Evolutionary conservation across 805 yeast genomes (phyloP), one percentile per base, ranked within the genome.

Genomic region (Ogataea ramenticola): DNA sequence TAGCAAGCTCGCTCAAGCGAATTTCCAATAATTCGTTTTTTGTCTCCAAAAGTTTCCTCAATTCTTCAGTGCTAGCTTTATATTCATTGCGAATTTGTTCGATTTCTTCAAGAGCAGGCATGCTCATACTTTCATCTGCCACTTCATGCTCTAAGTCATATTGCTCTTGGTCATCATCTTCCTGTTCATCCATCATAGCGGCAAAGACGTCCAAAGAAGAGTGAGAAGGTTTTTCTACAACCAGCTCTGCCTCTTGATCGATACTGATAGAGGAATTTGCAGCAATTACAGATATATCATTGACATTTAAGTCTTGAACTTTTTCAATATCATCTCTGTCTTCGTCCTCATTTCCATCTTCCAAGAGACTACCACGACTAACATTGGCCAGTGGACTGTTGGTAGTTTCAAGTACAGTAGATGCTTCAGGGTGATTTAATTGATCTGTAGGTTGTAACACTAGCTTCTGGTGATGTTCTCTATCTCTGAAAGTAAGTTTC

Each of bases 371-470:
- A 7, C 60, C 57, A 20, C 54, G 57, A 42, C 64, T 59, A 19
- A 60, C 57, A 39, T 59, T 57, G 2, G 64, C 65, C 39, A 61
- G 46, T 2, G 66, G 66, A 38, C 64, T 58, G 29, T 58, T 54
- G 36, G 49, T 42, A 6, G 49, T 49, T 22, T 53, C 55, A 22
- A 53, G 30, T 12, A 46, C 53, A 21, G 21, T 26, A 17, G 44
- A 27, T 10, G 30, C 40, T 26, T 41, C 37, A 5, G 43, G 37
- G 17, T 33, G 38, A n/a, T 46, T 33, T n/a, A 26, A 16, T 16
- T 31, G 36, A n/a, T 22, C 14, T n/a, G 38, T 32, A 4, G 43
- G 26, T 14, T 33, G 30, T 6, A 30, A 16, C 3, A 39, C 22
- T 19, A 32, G 12, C 26, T 24, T 40, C 11, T 33, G 37, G 14